Base-by-base conservation (phyloP, 1,284 basidiomycete genomes). In the Mycosarcoma maydis region DNA sequence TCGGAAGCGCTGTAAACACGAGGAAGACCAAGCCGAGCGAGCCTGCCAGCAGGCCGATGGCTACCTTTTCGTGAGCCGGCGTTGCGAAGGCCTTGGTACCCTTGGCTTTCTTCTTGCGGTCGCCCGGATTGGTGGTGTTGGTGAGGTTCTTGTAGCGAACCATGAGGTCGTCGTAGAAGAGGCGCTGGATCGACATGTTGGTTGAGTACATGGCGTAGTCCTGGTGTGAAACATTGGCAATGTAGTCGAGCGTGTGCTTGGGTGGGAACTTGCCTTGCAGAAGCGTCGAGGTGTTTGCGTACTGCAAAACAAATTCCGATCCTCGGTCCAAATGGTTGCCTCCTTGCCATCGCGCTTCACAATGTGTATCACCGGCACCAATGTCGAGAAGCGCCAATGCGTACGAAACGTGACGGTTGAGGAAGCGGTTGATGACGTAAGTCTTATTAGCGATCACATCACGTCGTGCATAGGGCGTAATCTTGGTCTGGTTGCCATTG, bases 71-170 rank as follows among this genome's bases (percentile, higher is more conserved):
- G 58, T 77, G 73, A 9, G 59, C 55, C 14, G 75, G 75, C 1
- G 75, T 77, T n/a, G 75, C 77, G n/a, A 77, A 78, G 3, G 73
- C 68, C 48, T 68, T 70, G 14, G 23, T 26, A 27, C 68, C 68
- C 34, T 65, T 65, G 26, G 19, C 45, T 39, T 29, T 45, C 29
- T 71, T 71, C 24, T 48, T 47, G 26, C 36, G 52, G 44, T 77
- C 73, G n/a, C 66, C 67, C 4, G 73, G 72, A 32, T 77, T 77
- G 48, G 55, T 51, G 19, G 54, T 49, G 36, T 69, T 62, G 22
- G 53, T 60, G 29, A 78, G 26, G 26, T 72, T 59, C 2, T 71
- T 64, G 42, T 70, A 48, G 22, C 66, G 55, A 4, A 56, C 45
- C 29, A 56, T 33, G 30, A 67, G 52, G 13, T 48, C 73, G 26